Conservation (phyloP, 2,329 filamentous ascomycete genomes). For the Malbranchea cinnamomea region DNA sequence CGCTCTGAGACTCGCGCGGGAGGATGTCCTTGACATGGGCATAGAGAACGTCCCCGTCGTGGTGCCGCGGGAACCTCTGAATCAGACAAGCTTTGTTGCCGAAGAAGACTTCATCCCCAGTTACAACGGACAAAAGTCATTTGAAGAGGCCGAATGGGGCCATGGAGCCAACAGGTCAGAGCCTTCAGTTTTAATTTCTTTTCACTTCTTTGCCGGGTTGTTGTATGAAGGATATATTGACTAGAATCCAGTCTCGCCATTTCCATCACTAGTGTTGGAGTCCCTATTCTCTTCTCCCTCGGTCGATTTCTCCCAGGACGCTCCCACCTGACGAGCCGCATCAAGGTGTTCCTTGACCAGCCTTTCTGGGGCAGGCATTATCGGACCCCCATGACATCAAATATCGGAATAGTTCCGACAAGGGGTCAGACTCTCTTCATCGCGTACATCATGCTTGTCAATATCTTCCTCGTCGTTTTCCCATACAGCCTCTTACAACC, state of each 20-base stretch:
- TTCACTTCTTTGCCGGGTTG: background rate
- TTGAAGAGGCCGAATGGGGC: slow-evolving; percentile 5
- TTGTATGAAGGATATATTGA: background rate
- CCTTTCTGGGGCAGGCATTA: slow-evolving; percentile 27
- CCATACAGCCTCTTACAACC: slow-evolving; percentile 9
- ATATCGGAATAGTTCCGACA: slow-evolving; percentile 24
- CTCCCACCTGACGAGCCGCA: slow-evolving; percentile 11
- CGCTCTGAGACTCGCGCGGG: slow-evolving; percentile 1
- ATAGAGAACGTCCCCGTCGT: slow-evolving; percentile 3
- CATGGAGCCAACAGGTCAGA: background rate
- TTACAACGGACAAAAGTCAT: background rate
- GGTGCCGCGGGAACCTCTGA: slow-evolving; percentile 2
- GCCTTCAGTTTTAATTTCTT: background rate
- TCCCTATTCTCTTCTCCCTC: slow-evolving; percentile 7
- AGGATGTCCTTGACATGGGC: background rate
- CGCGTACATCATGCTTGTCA: slow-evolving; percentile 14
- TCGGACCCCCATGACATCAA: too few relatives aligned
- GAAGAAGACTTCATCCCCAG: too few relatives aligned
- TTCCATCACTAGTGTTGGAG: slow-evolving; percentile 2
- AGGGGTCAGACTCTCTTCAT: slow-evolving; percentile 11
- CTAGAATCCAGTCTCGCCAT: slow-evolving; percentile 3
- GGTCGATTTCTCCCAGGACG: slow-evolving; percentile 15
- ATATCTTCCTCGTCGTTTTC: slow-evolving; percentile 10
- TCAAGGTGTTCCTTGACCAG: slow-evolving; percentile 21
- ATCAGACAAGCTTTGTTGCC: too few relatives aligned